A percentile compares a stretch with the other conserved stretches of the same genome.
Conservation (phyloP, 1,284 basidiomycete genomes). For the Marasmius sp. region DNA sequence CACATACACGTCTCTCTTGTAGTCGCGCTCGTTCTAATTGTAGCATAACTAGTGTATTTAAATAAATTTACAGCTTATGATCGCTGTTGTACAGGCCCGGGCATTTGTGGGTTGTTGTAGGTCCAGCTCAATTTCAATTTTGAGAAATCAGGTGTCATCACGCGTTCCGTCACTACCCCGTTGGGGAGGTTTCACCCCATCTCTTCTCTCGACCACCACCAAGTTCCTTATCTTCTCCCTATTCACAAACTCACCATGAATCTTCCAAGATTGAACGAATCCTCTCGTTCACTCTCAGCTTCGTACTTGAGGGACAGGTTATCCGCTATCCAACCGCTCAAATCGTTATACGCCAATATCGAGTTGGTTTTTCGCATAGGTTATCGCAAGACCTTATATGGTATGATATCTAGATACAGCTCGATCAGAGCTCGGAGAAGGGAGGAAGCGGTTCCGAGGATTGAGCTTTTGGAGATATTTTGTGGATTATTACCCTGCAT, state of each 20-base stretch:
- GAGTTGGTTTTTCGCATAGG: constrained; percentile 49
- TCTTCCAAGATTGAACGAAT: constrained; percentile 8
- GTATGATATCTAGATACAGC: constrained; percentile 86
- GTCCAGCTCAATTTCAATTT: not conserved
- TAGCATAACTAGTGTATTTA: not conserved
- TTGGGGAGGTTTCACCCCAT: not conserved
- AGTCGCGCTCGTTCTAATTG: too few species aligned
- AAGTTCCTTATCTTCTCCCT: not conserved
- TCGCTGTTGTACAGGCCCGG: not conserved
- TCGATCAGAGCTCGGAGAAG: constrained; percentile 77
- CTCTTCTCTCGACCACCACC: not conserved
- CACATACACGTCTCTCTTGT: too few species aligned
- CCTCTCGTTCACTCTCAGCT: constrained; percentile 41
- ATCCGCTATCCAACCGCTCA: constrained; percentile 57
- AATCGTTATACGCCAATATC: constrained; percentile 62
- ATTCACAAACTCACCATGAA: not conserved
- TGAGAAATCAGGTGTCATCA: not conserved
- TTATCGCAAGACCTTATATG: constrained; percentile 42
- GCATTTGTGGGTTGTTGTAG: not conserved
- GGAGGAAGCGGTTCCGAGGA: constrained; percentile 84
- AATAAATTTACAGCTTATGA: not conserved
- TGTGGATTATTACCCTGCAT: constrained; percentile 91
- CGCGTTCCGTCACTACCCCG: not conserved
- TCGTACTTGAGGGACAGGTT: constrained; percentile 56
- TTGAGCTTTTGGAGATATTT: constrained; percentile 81